Evolutionary conservation across 176 grass and related monocot genomes (phyloP), one percentile per base, ranked within the genome.

Genomic region (Oryza officinalis): DNA sequence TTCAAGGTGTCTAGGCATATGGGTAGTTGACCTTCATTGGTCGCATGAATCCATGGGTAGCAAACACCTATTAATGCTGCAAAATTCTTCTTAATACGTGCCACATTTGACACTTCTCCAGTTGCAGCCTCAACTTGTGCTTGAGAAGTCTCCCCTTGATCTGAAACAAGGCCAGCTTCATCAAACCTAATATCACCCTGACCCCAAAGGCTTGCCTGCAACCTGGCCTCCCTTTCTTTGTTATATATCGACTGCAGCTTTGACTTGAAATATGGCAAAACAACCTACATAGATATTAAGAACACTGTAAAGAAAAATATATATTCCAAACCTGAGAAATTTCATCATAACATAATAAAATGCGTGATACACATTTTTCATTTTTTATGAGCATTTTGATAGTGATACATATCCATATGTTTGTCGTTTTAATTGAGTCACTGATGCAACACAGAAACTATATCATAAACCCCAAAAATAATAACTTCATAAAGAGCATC

Each of bases 41-140:
- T 99, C 6, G 93, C 96, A 90, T 99, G 96, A 78, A 99, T 99
- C 96, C 93, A 99, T 83, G 96, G 96, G 75, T 99, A 99, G 88
- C 91, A 99, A 94, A 87, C 82, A 85, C 86, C 86, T 67, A 99
- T 77, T 81, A 94, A 49, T 75, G 89, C 75, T 4, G 59, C 67
- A 75, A 99, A 85, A 72, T 85, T 96, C 50, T 86, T 99, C 88
- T 86, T 99, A 77, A 99, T 63, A 81, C 81, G 89, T 44, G 84
- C 71, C 80, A 94, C 15, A 69, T 71, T 87, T 82, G 96, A 94
- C 20, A 88, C 60, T 69, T 87, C 86, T 47, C 77, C 82, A 59
- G 59, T 84, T 50, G 87, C 32, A 74, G 49, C 63, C n/a, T 75
- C 89, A 75, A 81, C 45, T 37, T 67, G 83, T 44, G 26, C 66